A percentile compares a stretch with the other conserved stretches of the same genome.
Conservation (phyloP, 2,329 filamentous ascomycete species). For the Paradendryphiella salina region DNA sequence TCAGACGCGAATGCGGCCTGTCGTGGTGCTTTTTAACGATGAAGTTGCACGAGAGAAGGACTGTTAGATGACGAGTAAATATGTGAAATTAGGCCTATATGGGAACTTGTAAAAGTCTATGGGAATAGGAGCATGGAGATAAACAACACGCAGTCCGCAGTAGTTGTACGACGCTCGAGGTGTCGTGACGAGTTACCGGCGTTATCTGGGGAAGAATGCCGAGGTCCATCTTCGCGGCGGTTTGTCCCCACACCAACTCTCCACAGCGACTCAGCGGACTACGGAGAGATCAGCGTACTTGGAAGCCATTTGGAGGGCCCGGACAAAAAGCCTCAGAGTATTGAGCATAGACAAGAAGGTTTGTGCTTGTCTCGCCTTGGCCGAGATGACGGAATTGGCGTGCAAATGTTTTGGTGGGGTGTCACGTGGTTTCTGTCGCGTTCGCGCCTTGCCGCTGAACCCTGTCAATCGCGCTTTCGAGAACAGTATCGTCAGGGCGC, state of each 20-base stretch:
- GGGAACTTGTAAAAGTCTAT: no score
- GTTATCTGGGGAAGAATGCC: constrained; percentile 28
- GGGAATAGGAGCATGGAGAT: background rate
- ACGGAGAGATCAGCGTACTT: background rate
- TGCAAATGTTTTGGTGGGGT: constrained; percentile 12
- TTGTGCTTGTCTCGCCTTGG: background rate
- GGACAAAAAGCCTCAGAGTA: background rate
- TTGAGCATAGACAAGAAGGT: background rate
- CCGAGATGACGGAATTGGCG: background rate
- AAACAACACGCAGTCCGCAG: background rate
- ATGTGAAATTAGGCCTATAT: background rate
- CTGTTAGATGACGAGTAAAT: background rate
- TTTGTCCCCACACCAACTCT: constrained; percentile 3
- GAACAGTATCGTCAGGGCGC: constrained; percentile 8
- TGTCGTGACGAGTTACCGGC: constrained; percentile 25
- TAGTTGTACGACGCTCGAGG: constrained; percentile 3
- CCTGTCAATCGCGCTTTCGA: constrained; percentile 9
- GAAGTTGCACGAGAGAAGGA: background rate
- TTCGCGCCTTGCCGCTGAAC: constrained; percentile 9
- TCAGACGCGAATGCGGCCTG: background rate
- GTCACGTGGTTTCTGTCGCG: constrained; percentile 23
- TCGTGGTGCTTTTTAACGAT: no score
- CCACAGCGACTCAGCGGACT: background rate
- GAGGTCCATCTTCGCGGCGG: constrained; percentile 24
- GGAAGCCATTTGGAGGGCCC: background rate